phyloP scores from a whole-genome alignment of 1,284 basidiomycete genomes.

The Ceratobasidium papillatum region DNA sequence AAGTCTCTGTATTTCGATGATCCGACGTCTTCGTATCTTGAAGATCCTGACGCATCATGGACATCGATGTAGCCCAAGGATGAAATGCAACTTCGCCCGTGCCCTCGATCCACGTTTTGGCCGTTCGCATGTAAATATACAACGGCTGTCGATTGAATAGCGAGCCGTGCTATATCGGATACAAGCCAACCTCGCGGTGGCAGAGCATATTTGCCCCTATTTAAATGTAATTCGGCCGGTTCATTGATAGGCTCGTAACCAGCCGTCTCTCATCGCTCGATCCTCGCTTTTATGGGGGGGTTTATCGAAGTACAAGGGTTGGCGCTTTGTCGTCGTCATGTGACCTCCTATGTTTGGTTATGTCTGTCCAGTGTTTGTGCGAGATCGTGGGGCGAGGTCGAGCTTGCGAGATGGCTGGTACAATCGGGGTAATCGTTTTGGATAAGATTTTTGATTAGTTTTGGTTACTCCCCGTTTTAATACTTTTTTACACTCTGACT shows the following conservation, averaged over 20 bases:
- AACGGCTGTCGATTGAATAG: no score
- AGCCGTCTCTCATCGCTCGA: slow-evolving; percentile 2
- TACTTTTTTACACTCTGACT: slow-evolving; percentile 5
- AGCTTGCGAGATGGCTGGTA: slow-evolving; percentile 23
- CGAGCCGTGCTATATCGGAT: no score
- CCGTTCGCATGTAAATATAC: no score
- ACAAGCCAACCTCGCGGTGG: no score
- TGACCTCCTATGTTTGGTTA: neutral
- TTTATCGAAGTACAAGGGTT: neutral
- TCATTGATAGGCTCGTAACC: slow-evolving; percentile 4
- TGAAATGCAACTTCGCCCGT: no score
- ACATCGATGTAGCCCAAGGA: no score
- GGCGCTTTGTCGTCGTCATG: slow-evolving; percentile 1
- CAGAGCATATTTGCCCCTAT: no score
- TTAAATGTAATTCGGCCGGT: no score
- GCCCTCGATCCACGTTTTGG: no score
- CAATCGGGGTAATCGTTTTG: slow-evolving; percentile 10
- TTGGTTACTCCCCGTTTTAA: slow-evolving; percentile 12
- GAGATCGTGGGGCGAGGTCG: slow-evolving; percentile 9
- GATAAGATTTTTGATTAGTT: slow-evolving; percentile 6
- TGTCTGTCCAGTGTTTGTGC: neutral
- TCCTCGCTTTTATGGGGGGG: neutral
- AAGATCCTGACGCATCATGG: no score
- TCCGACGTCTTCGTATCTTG: no score
- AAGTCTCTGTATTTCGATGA: no score